These are phyloP conservation scores for Peniophora sp. DNA, from an alignment of 1,284 basidiomycete species.

Conservation along the genomic window DNA sequence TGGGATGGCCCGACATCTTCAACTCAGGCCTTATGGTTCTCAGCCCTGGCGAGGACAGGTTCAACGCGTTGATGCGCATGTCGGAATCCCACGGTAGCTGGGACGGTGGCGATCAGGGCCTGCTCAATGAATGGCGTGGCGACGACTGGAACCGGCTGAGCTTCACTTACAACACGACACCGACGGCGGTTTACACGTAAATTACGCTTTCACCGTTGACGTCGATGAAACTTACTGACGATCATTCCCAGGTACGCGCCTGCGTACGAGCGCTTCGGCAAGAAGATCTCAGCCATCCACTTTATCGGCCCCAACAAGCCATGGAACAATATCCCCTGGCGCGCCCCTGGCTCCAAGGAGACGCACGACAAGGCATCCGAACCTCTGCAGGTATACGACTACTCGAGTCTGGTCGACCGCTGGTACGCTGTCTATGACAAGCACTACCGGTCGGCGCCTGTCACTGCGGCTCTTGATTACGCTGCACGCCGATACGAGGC, in stretches of 20 bases:
- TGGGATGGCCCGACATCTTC: constrained; percentile 98
- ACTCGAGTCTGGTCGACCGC: constrained; percentile 72
- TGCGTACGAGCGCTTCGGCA: constrained; percentile 89
- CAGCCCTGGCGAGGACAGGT: constrained; percentile 76
- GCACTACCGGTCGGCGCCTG: constrained; percentile 59
- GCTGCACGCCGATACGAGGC: constrained; percentile 63
- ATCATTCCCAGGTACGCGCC: constrained; percentile 73
- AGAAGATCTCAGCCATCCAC: constrained; percentile 83
- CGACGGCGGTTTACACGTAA: constrained; percentile 94
- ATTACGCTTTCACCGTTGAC: constrained; percentile 23
- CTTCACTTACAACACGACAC: constrained; percentile 96
- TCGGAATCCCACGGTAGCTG: constrained; percentile 78
- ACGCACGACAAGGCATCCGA: constrained; percentile 18
- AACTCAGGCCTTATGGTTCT: constrained; percentile 94
- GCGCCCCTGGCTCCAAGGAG: constrained; percentile 44
- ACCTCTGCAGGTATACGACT: constrained; percentile 55
- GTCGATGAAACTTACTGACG: constrained; percentile 8
- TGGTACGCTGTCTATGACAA: constrained; percentile 91
- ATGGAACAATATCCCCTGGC: constrained; percentile 70
- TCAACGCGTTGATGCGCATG: constrained; percentile 63
- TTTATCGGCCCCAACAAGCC: constrained; percentile 95
- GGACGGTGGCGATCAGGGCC: constrained; percentile 96
- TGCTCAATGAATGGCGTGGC: constrained; percentile 92
- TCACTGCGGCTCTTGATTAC: constrained; percentile 42
- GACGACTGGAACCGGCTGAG: constrained; percentile 85